phyloP scores from a whole-genome alignment of 257 asterid species.

The Penstemon eatonii region DNA sequence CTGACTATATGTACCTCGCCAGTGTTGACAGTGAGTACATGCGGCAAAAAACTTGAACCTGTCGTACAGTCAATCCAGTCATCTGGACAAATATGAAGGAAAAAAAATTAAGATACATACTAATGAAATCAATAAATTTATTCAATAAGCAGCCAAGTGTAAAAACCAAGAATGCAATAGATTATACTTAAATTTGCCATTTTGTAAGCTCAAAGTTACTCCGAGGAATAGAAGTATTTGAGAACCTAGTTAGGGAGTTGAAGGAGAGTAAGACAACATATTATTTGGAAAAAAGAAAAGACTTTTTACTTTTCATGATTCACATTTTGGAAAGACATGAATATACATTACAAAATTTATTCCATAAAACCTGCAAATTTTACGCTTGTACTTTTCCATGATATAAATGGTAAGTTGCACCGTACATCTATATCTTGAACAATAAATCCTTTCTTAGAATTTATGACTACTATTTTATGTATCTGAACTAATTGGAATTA shows the following conservation, averaged over 20 bases:
- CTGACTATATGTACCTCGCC: slow-evolving; percentile 60
- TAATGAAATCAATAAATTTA: neutral
- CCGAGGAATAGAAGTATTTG: neutral
- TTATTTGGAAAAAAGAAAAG: neutral
- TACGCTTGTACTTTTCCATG: neutral
- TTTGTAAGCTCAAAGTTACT: neutral
- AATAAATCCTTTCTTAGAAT: too few species aligned
- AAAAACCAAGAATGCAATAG: neutral
- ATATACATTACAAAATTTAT: too few species aligned
- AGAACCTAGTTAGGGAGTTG: neutral
- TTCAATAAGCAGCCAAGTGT: neutral
- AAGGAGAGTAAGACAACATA: neutral
- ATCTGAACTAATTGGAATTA: neutral
- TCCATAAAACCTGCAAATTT: too few species aligned
- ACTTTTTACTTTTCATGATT: neutral
- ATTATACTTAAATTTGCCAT: neutral
- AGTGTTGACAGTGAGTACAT: slow-evolving; percentile 54
- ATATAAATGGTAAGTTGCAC: neutral
- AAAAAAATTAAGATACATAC: slow-evolving; percentile 12
- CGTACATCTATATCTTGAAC: neutral
- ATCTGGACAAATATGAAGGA: slow-evolving; percentile 39
- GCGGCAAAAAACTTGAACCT: slow-evolving; percentile 72
- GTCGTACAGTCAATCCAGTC: slow-evolving; percentile 61
- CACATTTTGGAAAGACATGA: neutral
- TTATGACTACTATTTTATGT: too few species aligned